Conservation (phyloP, 1,139 yeast species). For the Scheffersomyces parashehatae region DNA sequence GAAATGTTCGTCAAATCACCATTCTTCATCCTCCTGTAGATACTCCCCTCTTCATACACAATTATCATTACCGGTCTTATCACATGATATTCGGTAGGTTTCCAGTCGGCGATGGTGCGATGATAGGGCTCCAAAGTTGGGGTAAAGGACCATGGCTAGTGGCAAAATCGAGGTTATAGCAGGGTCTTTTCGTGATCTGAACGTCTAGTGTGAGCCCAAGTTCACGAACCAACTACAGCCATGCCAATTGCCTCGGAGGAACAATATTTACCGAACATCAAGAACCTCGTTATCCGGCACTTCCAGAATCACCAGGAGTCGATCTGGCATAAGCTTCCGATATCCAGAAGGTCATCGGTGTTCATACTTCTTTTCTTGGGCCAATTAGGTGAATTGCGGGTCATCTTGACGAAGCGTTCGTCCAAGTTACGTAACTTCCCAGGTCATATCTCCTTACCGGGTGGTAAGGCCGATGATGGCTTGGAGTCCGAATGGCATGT, state of each 20-base stretch:
- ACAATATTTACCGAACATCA: conserved; percentile 21
- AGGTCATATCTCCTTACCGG: conserved; percentile 88
- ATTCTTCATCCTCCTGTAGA: too few relatives aligned
- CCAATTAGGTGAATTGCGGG: conserved; percentile 68
- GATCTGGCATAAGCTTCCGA: conserved; percentile 61
- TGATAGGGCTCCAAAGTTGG: too few relatives aligned
- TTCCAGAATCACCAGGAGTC: conserved; percentile 34
- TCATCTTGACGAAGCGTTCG: conserved; percentile 75
- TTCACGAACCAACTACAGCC: background rate
- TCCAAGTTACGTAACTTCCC: conserved; percentile 69
- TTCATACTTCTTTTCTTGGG: conserved; percentile 72
- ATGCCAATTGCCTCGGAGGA: conserved; percentile 15
- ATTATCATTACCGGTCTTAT: too few relatives aligned
- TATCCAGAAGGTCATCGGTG: conserved; percentile 72
- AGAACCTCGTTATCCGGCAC: conserved; percentile 21
- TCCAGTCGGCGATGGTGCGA: too few relatives aligned
- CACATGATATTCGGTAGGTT: too few relatives aligned
- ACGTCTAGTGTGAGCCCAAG: background rate
- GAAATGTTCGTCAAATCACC: too few relatives aligned
- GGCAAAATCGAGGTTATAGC: too few relatives aligned
- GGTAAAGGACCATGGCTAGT: too few relatives aligned
- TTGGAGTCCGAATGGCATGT: conserved; percentile 69
- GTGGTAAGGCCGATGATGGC: conserved; percentile 76
- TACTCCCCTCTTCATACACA: too few relatives aligned
- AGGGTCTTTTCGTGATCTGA: too few relatives aligned